These are phyloP conservation scores for Pleodorina starrii DNA, from an alignment of 139 green algal species.

Conservation along the genomic window DNA sequence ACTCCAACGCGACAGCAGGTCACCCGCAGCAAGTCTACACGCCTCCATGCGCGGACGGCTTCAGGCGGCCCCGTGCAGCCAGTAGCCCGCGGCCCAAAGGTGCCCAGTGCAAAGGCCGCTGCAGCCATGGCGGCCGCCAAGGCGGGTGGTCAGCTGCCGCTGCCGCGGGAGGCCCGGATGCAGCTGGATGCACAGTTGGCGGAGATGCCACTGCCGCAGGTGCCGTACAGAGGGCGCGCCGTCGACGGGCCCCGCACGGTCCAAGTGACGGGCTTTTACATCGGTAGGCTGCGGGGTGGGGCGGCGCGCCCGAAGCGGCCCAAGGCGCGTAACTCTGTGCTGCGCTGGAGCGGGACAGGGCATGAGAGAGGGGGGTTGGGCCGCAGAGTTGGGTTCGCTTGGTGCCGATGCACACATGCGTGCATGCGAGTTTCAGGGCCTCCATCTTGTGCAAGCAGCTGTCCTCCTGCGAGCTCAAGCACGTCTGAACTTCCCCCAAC, in stretches of 20 bases:
- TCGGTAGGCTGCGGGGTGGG: too few species aligned
- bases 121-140: neutral
- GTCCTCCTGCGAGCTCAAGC: too few species aligned
- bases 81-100: neutral
- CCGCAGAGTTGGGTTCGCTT: too few species aligned
- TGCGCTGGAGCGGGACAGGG: too few species aligned
- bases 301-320: too few species aligned
- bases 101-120: slow-evolving; percentile 3
- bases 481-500: too few species aligned
- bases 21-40: neutral
- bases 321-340: too few species aligned
- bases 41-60: neutral
- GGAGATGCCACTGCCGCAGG: neutral
- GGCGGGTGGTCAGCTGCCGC: slow-evolving; percentile 24
- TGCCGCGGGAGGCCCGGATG: neutral
- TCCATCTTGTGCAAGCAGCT: too few species aligned
- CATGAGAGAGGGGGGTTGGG: too few species aligned
- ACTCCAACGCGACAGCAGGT: neutral
- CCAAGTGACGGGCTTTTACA: slow-evolving; percentile 16
- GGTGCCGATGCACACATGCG: too few species aligned
- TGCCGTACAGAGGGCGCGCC: neutral
- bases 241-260: neutral
- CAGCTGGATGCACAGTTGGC: slow-evolving; percentile 13
- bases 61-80: neutral
- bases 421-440: too few species aligned